A percentile compares a stretch with the other conserved stretches of the same genome.
phyloP scores from a whole-genome alignment of 805 yeast species.

The Clavispora carvajalis region DNA sequence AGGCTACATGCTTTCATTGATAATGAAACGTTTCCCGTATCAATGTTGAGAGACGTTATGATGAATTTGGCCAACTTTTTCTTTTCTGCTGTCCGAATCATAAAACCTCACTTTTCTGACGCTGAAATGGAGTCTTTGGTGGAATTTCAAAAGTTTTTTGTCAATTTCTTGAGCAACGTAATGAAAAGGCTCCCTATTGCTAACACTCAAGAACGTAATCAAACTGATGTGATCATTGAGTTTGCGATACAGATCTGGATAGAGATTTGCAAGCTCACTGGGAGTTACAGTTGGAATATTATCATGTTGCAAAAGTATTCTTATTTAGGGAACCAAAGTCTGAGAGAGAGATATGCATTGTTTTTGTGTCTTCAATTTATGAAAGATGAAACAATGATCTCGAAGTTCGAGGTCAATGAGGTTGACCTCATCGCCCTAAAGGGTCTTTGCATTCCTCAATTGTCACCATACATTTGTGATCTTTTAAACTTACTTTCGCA shows the following conservation, averaged over 20 bases:
- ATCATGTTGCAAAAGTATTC: constrained; percentile 34
- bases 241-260: constrained; percentile 28
- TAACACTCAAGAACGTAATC: constrained; percentile 17
- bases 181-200: constrained; percentile 35
- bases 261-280: constrained; percentile 11
- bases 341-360: constrained; percentile 30
- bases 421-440: constrained; percentile 17
- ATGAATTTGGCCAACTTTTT: background rate
- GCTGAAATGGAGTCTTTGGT: constrained; percentile 11
- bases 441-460: constrained; percentile 20
- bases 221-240: constrained; percentile 21
- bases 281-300: constrained; percentile 29
- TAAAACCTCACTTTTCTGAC: background rate
- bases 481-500: constrained; percentile 17
- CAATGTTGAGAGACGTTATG: background rate
- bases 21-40: background rate
- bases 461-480: constrained; percentile 22
- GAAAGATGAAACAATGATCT: constrained; percentile 10
- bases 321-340: constrained; percentile 33
- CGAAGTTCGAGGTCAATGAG: constrained; percentile 1
- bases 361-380: constrained; percentile 24
- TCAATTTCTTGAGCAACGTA: constrained; percentile 17
- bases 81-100: background rate
- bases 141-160: constrained; percentile 7
- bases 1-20: background rate